phyloP scores from a whole-genome alignment of 2,329 filamentous ascomycete genomes.

The Pyrenochaeta sp. region DNA sequence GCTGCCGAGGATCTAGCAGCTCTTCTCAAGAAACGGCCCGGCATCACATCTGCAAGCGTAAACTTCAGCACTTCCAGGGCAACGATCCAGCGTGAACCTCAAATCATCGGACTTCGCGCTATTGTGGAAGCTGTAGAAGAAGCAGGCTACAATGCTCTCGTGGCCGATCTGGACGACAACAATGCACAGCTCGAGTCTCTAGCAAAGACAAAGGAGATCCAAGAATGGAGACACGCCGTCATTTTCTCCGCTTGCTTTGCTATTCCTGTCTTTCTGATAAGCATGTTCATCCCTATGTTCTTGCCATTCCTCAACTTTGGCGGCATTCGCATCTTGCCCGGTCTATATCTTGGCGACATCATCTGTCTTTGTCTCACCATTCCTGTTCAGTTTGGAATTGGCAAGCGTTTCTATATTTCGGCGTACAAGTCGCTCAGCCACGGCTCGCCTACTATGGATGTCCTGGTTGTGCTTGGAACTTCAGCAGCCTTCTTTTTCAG shows the following conservation, averaged over 20 bases:
- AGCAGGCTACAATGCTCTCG: conserved; percentile 85
- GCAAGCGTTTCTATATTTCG: conserved; percentile 89
- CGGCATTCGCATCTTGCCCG: conserved; percentile 69
- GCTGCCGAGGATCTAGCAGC: conserved; percentile 77
- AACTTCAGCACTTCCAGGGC: conserved; percentile 77
- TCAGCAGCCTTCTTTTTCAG: conserved; percentile 98
- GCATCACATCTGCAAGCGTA: conserved; percentile 76
- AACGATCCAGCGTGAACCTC: conserved; percentile 74
- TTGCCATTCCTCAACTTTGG: conserved; percentile 80
- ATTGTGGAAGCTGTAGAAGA: conserved; percentile 84
- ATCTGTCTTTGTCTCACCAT: conserved; percentile 84
- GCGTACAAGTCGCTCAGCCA: conserved; percentile 95
- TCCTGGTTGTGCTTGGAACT: conserved; percentile 90
- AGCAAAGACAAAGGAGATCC: conserved; percentile 94
- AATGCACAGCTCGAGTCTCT: conserved; percentile 95
- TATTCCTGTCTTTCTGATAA: conserved; percentile 87
- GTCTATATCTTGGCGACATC: conserved; percentile 87
- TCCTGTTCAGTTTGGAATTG: conserved; percentile 95
- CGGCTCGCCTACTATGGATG: conserved; percentile 94
- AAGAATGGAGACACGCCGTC: conserved; percentile 88
- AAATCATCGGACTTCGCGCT: conserved; percentile 76
- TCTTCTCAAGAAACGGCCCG: conserved; percentile 68
- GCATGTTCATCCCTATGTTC: conserved; percentile 94
- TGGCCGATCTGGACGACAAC: conserved; percentile 92
- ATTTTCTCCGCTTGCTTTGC: conserved; percentile 79